Percentiles rank a stretch among this genome's conserved stretches.
These are phyloP conservation scores for Kazachstania sp. DNA, from an alignment of 1,139 yeast genomes.

Conservation along the genomic window DNA sequence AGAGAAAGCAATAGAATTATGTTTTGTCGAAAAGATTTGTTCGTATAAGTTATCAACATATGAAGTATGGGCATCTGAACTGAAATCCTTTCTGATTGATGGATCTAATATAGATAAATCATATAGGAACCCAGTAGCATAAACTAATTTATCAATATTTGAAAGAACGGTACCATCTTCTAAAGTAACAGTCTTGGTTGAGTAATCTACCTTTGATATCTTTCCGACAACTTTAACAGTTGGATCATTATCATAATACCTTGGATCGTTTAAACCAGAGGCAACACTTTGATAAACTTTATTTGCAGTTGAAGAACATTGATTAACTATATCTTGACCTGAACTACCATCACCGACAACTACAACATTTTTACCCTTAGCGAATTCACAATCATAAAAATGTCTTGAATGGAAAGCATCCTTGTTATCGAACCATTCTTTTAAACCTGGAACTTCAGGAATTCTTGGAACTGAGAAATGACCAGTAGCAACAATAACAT, in stretches of 20 bases:
- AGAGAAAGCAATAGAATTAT: conserved; percentile 49
- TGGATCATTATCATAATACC: conserved; percentile 19
- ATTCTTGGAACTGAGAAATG: conserved; percentile 46
- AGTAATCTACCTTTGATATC: conserved; percentile 30
- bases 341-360: conserved; percentile 59
- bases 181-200: conserved; percentile 32
- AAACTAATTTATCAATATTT: conserved; percentile 44
- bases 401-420: conserved; percentile 51
- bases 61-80: background rate
- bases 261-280: conserved; percentile 19
- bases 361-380: conserved; percentile 38
- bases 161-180: conserved; percentile 35
- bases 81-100: conserved; percentile 16
- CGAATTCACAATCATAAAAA: conserved; percentile 43
- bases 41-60: conserved; percentile 36
- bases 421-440: conserved; percentile 42
- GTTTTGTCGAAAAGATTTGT: conserved; percentile 44
- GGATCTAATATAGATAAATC: conserved; percentile 42
- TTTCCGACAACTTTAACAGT: conserved; percentile 16
- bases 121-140: conserved; percentile 57
- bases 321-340: conserved; percentile 51
- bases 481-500: conserved; percentile 47
- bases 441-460: conserved; percentile 40
- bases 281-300: conserved; percentile 40
- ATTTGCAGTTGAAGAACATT: conserved; percentile 37